phyloP scores from a whole-genome alignment of 495 filamentous ascomycete genomes.

The Neurospora hispaniola region DNA sequence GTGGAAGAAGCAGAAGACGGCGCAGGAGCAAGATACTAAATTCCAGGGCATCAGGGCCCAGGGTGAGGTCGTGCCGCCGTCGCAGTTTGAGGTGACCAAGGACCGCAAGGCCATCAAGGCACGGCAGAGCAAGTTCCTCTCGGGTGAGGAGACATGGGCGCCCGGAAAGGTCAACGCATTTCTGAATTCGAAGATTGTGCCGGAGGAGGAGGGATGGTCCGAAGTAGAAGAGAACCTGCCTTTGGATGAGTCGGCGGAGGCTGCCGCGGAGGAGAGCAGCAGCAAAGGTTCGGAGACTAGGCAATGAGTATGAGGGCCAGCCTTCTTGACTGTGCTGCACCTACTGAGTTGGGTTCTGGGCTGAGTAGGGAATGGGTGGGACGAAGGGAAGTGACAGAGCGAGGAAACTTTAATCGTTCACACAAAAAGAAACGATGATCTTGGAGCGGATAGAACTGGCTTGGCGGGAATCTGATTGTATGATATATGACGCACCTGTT shows the following conservation, averaged over 20 bases:
- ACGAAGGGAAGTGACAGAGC: not conserved
- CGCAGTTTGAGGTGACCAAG: slow-evolving; percentile 5
- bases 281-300: not conserved
- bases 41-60: slow-evolving; percentile 16
- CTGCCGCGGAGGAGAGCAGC: slow-evolving; percentile 6
- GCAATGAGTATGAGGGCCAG: not conserved
- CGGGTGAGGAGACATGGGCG: slow-evolving; percentile 26
- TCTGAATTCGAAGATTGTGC: slow-evolving; percentile 24
- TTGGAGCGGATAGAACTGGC: not conserved
- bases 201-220: slow-evolving; percentile 21
- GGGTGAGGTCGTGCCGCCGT: slow-evolving; percentile 16
- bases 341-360: not conserved
- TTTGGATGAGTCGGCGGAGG: slow-evolving; percentile 7
- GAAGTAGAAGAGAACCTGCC: slow-evolving; percentile 17
- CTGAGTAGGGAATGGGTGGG: not conserved
- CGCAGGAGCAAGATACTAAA: slow-evolving; percentile 35
- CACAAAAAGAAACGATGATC: not conserved
- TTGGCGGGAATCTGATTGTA: not conserved
- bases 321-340: not conserved
- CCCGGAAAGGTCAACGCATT: slow-evolving; percentile 37
- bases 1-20: slow-evolving; percentile 10
- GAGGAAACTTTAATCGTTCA: not conserved
- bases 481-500: not conserved
- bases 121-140: slow-evolving; percentile 21
- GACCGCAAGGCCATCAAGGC: slow-evolving; percentile 17